Evolutionary conservation across 805 yeast species (phyloP).

Genomic region (Ogataea degrootiae): DNA sequence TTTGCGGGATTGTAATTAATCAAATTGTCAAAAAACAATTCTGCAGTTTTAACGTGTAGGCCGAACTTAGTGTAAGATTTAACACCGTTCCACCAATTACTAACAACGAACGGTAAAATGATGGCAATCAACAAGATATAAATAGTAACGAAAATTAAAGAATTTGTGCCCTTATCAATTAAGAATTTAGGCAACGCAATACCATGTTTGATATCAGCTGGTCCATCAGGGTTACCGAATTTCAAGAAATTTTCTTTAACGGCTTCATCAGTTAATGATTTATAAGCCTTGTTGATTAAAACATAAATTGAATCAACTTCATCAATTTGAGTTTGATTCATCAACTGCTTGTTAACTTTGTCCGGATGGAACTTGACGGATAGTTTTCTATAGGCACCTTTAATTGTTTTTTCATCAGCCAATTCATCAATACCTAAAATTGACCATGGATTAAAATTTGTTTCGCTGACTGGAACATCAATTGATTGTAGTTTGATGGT

Average conservation of each 20-base stretch:
- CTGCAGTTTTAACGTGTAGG: conserved; percentile 79
- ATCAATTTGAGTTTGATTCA: conserved; percentile 49
- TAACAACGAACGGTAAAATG: conserved; percentile 74
- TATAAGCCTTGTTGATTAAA: conserved; percentile 84
- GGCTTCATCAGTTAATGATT: conserved; percentile 87
- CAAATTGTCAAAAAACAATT: conserved; percentile 62
- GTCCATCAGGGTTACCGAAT: conserved; percentile 98
- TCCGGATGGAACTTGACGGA: conserved; percentile 93
- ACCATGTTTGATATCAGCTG: conserved; percentile 84
- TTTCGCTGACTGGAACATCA: conserved; percentile 38
- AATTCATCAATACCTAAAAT: conserved; percentile 67
- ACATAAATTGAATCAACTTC: conserved; percentile 74
- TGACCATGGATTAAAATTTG: conserved; percentile 83
- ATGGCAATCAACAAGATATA: conserved; percentile 75
- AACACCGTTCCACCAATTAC: conserved; percentile 86
- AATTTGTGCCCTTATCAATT: conserved; percentile 68
- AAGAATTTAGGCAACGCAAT: conserved; percentile 91
- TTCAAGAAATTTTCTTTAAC: conserved; percentile 75
- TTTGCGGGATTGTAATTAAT: conserved; percentile 73
- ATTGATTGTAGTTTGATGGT: conserved; percentile 38
- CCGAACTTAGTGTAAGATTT: conserved; percentile 79
- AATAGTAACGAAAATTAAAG: conserved; percentile 53
- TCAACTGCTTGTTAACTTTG: conserved; percentile 61
- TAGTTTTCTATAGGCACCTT: conserved; percentile 77
- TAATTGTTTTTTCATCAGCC: conserved; percentile 71